Evolutionary conservation across 2,329 filamentous ascomycete genomes (phyloP).

Genomic region (Fusarium sp.): DNA sequence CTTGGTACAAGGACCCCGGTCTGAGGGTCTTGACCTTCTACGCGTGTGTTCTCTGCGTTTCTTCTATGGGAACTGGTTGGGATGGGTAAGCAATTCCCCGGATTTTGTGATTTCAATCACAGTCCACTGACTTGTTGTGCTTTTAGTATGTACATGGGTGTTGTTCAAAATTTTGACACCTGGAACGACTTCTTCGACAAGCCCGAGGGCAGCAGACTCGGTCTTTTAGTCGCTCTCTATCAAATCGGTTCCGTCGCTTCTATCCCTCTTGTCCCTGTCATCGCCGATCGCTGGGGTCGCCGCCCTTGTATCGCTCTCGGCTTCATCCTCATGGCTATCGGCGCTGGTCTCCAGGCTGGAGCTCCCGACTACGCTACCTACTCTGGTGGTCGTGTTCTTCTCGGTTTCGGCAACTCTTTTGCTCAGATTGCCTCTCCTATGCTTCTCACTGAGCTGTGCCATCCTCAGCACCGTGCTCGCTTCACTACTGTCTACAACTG

Average conservation of each 20-base stretch:
- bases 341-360: slow-evolving; percentile 41
- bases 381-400: slow-evolving; percentile 50
- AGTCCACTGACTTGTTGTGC: slow-evolving; percentile 64
- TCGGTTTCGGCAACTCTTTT: slow-evolving; percentile 72
- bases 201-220: slow-evolving; percentile 51
- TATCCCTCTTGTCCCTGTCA: slow-evolving; percentile 55
- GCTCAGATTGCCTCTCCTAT: slow-evolving; percentile 70
- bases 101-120: slow-evolving; percentile 57
- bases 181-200: slow-evolving; percentile 59
- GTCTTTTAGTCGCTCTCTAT: slow-evolving; percentile 60
- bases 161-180: slow-evolving; percentile 60
- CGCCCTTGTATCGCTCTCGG: slow-evolving; percentile 53
- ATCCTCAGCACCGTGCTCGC: slow-evolving; percentile 73
- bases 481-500: slow-evolving; percentile 74
- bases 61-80: slow-evolving; percentile 28
- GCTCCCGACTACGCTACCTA: slow-evolving; percentile 52
- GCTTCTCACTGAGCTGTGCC: slow-evolving; percentile 70
- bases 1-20: slow-evolving; percentile 64
- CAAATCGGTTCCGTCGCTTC: slow-evolving; percentile 58
- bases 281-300: slow-evolving; percentile 55
- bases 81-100: slow-evolving; percentile 53
- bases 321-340: slow-evolving; percentile 54
- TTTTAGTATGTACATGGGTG: slow-evolving; percentile 59
- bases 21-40: slow-evolving; percentile 61
- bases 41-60: slow-evolving; percentile 11